Evolutionary conservation across 2,329 filamentous ascomycete species (phyloP).

Genomic region (Talaromyces amestolkiae): DNA sequence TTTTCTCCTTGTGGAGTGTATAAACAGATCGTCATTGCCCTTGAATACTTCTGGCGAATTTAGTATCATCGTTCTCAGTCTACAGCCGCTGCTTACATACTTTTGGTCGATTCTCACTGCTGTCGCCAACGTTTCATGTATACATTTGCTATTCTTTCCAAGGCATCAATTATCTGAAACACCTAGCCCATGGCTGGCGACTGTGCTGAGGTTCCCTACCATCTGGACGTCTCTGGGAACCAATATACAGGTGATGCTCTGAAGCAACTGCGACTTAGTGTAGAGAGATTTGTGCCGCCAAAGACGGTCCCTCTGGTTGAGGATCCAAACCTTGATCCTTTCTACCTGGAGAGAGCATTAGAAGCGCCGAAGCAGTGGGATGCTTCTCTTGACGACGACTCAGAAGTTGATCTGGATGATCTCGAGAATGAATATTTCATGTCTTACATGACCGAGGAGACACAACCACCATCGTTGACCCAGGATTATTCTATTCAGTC

Average conservation of each 20-base stretch:
- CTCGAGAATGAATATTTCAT: slow-evolving; percentile 34
- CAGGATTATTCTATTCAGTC: slow-evolving; percentile 5
- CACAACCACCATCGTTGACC: neutral
- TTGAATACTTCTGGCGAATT: slow-evolving; percentile 1
- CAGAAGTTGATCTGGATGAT: slow-evolving; percentile 34
- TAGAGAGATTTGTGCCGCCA: slow-evolving; percentile 14
- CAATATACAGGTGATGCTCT: slow-evolving; percentile 32
- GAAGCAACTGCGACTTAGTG: slow-evolving; percentile 20
- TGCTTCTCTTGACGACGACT: slow-evolving; percentile 26
- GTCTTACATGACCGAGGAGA: slow-evolving; percentile 26
- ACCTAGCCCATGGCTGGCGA: slow-evolving; percentile 40
- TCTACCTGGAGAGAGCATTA: slow-evolving; percentile 40
- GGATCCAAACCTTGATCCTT: slow-evolving; percentile 39
- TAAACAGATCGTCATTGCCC: slow-evolving; percentile 31
- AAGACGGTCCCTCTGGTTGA: slow-evolving; percentile 22
- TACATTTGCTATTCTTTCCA: slow-evolving; percentile 9
- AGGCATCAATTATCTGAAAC: slow-evolving; percentile 18
- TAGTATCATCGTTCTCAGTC: neutral
- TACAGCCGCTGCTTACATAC: neutral
- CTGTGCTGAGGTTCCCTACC: slow-evolving; percentile 33
- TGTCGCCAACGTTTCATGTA: slow-evolving; percentile 2
- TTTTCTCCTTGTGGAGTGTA: slow-evolving; percentile 26
- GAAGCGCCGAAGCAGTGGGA: slow-evolving; percentile 29
- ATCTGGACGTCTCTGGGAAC: slow-evolving; percentile 31
- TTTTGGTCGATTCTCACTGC: neutral